Conservation (phyloP, 2,329 filamentous ascomycete genomes). For the Capronia epimyces region DNA sequence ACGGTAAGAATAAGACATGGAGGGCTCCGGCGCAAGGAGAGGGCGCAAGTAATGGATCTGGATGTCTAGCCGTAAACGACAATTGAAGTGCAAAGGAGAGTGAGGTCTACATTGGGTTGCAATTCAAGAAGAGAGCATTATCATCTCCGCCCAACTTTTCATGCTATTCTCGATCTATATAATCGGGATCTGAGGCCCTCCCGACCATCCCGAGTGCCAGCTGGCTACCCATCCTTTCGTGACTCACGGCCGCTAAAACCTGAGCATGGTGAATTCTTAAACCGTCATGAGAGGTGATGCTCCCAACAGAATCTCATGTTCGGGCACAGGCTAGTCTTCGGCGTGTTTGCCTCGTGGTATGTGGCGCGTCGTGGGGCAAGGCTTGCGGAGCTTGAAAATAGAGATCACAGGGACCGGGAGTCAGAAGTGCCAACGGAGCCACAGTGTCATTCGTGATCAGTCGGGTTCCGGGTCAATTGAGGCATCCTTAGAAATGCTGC, state of each 20-base stretch:
- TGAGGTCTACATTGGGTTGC: constrained; percentile 21
- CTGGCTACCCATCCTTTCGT: constrained; percentile 3
- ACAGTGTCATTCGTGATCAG: constrained; percentile 14
- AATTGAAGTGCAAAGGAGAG: constrained; percentile 4
- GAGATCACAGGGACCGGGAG: constrained; percentile 6
- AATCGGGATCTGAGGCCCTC: constrained; percentile 4
- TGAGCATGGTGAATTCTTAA: not conserved
- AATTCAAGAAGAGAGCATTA: not conserved
- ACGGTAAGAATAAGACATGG: constrained; percentile 21
- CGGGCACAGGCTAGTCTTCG: constrained; percentile 3
- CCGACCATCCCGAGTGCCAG: constrained; percentile 3
- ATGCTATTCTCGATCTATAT: constrained; percentile 22
- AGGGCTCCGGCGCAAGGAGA: constrained; percentile 20
- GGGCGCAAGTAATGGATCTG: not conserved
- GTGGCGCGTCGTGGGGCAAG: constrained; percentile 13
- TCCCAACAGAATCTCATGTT: constrained; percentile 15
- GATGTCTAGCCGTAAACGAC: not conserved
- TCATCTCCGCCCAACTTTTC: constrained; percentile 1
- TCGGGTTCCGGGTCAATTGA: constrained; percentile 18
- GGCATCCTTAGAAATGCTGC: constrained; percentile 25
- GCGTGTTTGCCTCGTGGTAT: constrained; percentile 15
- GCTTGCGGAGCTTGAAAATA: constrained; percentile 12
- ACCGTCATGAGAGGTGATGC: constrained; percentile 1
- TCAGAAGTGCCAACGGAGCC: constrained; percentile 5
- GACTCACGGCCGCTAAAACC: constrained; percentile 12